phyloP scores from a whole-genome alignment of 805 yeast genomes.

The Jamesozyma lodderae region DNA sequence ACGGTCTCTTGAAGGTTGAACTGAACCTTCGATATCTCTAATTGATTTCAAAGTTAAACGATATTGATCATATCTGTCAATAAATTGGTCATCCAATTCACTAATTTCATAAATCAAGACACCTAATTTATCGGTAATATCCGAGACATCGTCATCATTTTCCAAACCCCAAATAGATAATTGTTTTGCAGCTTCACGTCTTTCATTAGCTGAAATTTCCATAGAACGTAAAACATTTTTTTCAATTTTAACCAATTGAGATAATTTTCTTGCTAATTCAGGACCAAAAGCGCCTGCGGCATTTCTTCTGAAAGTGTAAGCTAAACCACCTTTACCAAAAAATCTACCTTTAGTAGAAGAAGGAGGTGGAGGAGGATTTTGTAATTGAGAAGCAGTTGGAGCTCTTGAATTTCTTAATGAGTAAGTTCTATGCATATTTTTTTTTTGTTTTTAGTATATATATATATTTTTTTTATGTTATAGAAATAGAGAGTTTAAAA shows the following conservation, averaged over 20 bases:
- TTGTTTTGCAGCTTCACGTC: constrained; percentile 76
- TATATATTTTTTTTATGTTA: too few relatives aligned
- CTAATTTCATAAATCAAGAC: constrained; percentile 75
- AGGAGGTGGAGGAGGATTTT: constrained; percentile 90
- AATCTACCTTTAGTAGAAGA: constrained; percentile 75
- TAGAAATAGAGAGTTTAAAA: too few relatives aligned
- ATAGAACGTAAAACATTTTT: constrained; percentile 72
- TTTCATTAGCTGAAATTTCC: constrained; percentile 67
- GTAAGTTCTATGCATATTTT: constrained; percentile 90
- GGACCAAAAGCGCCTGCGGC: constrained; percentile 79
- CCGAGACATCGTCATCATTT: constrained; percentile 78
- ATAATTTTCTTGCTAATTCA: constrained; percentile 64
- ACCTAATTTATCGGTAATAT: constrained; percentile 80
- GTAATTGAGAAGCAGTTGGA: constrained; percentile 94
- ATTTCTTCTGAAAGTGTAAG: constrained; percentile 53
- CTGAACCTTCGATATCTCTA: constrained; percentile 78
- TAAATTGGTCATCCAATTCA: constrained; percentile 79
- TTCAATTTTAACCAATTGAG: constrained; percentile 71
- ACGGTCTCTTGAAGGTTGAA: constrained; percentile 82
- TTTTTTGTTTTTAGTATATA: too few relatives aligned
- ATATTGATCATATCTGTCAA: constrained; percentile 79
- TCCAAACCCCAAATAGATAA: constrained; percentile 81
- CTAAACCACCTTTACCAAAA: constrained; percentile 70
- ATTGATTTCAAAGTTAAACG: constrained; percentile 73
- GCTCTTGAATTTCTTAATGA: constrained; percentile 92